phyloP scores from a whole-genome alignment of 2,329 filamentous ascomycete species.

The Aspergillus sp. region DNA sequence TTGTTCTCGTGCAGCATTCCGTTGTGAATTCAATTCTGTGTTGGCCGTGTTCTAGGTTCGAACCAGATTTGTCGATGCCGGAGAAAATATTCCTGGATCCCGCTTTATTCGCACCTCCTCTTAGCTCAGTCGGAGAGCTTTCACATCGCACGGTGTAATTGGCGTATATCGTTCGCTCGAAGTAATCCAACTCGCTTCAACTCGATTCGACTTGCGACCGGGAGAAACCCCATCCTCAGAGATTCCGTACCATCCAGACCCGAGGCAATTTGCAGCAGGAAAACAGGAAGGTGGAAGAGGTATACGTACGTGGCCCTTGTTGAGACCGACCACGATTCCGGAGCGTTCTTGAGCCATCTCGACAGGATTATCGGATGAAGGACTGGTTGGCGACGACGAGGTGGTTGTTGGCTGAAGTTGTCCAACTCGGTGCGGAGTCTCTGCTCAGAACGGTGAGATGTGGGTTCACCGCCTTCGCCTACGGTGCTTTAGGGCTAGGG shows the following conservation, averaged over 20 bases:
- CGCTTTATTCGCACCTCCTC: neutral
- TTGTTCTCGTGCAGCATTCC: neutral
- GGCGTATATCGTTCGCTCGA: neutral
- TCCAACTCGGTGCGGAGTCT: slow-evolving; percentile 32
- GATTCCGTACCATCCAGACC: slow-evolving; percentile 3
- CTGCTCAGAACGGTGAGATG: slow-evolving; percentile 37
- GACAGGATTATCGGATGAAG: slow-evolving; percentile 37
- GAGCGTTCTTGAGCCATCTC: slow-evolving; percentile 57
- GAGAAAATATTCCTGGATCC: neutral
- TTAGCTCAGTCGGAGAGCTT: neutral
- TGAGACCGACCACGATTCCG: slow-evolving; percentile 64
- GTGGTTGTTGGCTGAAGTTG: slow-evolving; percentile 33
- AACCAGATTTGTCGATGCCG: too few species aligned
- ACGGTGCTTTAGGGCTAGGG: slow-evolving; percentile 49
- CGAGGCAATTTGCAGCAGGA: slow-evolving; percentile 2
- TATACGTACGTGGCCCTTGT: slow-evolving; percentile 68
- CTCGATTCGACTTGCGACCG: slow-evolving; percentile 13
- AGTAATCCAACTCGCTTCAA: neutral
- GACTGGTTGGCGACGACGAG: slow-evolving; percentile 40
- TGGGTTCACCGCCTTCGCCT: slow-evolving; percentile 28
- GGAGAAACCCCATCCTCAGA: slow-evolving; percentile 16
- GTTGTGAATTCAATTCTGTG: neutral
- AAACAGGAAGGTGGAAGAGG: slow-evolving; percentile 16
- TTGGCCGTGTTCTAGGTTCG: too few species aligned
- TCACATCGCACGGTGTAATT: neutral